Base-by-base conservation (phyloP, 495 filamentous ascomycete species). In the Pyrenula massariospora region DNA sequence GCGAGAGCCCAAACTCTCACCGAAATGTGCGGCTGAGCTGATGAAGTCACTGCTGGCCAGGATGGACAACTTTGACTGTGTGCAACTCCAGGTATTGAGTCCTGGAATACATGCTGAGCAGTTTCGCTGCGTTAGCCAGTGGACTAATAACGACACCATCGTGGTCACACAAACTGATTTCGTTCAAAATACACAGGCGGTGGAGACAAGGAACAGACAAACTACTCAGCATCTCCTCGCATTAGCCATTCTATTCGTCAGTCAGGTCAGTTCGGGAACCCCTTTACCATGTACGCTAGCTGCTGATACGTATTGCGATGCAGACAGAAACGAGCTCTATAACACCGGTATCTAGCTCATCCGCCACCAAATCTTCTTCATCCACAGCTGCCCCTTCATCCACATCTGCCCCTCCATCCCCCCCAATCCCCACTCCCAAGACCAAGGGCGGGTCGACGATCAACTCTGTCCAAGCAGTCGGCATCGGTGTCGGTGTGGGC, bases 221-320 rank as follows among this genome's bases (percentile, higher is more conserved):
- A 58, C 59, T 0, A 52, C 57, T 10, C 25, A 62, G 12, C 66
- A 66, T 48, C 50, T 66, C 24, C 63, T 61, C 50, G 64, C 64
- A 8, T 31, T 68, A 20, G 64, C 57, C 12, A 31, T 66, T 48
- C 50, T 63, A 15, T 65, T 62, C 54, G 58, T 58, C 8, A 63
- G 58, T 50, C 62, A 59, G 59, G 64, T 66, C 24, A 50, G 65
- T 59, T 10, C 12, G 24, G 15, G 8, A 42, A 42, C 15, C 31
- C 48, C 20, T 22, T 8, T 42, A 42, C 15, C 5, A 15, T 42
- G 15, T 42, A 42, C 31, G 8, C 31, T 42, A 42, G 31, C 31
- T 42, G 31, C 31, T 42, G 15, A 42, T 42, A 42, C 31, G 15
- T 42, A 42, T 15, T 42, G 31, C 5, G 31, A 42, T 42, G 31